Base-by-base conservation (phyloP, 257 asterid genomes). In the Echium plantagineum region DNA sequence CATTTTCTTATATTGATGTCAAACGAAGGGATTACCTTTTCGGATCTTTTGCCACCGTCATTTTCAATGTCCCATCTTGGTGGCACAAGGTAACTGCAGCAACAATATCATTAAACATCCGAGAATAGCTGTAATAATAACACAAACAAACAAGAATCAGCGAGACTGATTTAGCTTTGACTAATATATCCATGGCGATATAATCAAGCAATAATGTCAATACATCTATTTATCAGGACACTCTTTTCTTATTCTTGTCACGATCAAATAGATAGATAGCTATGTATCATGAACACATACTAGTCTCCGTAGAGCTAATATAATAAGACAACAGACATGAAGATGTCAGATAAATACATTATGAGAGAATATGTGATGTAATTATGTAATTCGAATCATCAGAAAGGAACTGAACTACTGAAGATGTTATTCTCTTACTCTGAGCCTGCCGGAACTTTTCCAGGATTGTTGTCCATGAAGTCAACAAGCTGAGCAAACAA, bases 11-110 rank as follows among this genome's bases (percentile, higher is more conserved):
- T 12, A 10, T 42, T 10, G 49, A 13, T 42, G 49, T 42, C 49
- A 42, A 42, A 42, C 13, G 49, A 12, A 18, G 17, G 21, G 26
- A 56, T 47, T 80, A 84, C 98, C 95, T 88, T 77, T 72, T 67
- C 55, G 96, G 96, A 78, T 91, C 98, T 71, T 76, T 67, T 4
- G 96, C 98, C 63, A 91, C 98, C 94, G 81, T 82, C 82, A 81
- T 90, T 74, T 91, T 91, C 67, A 91, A 67, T 69, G 98, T 91
- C 65, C 98, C 98, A 78, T 91, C 98, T 65, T 95, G 98, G 77
- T 91, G 98, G 81, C 98, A 91, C 76, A 85, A 73, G 75, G 85
- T 94, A 60, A 91, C 94, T 32, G 98, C 96, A 72, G 98, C 93
- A 69, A 89, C 83, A 61, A 83, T 94, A 73, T 90, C 97, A 78